These are phyloP conservation scores for Cladobotryum protrusum DNA, from an alignment of 2,329 filamentous ascomycete genomes.

Conservation along the genomic window DNA sequence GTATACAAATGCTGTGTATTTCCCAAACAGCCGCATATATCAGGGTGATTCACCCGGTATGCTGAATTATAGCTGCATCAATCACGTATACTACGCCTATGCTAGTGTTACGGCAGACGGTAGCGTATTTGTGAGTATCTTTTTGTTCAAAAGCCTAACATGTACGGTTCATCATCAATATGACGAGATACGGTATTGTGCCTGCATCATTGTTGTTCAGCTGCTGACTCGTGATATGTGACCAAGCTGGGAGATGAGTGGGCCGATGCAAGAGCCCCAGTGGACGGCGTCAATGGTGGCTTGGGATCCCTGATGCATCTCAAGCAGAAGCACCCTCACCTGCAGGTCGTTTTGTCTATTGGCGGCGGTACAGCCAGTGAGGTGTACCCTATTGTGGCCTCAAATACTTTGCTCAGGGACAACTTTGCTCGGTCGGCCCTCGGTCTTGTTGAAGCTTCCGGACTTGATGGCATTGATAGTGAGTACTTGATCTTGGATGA, in stretches of 20 bases:
- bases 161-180: no score
- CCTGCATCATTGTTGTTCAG: slow-evolving; percentile 6
- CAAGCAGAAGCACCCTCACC: slow-evolving; percentile 62
- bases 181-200: slow-evolving; percentile 1
- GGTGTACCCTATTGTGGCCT: slow-evolving; percentile 62
- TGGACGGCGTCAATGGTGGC: slow-evolving; percentile 65
- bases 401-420: slow-evolving; percentile 52
- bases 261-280: slow-evolving; percentile 65
- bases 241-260: slow-evolving; percentile 69
- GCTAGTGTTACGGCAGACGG: slow-evolving; percentile 68
- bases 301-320: slow-evolving; percentile 67
- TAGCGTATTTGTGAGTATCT: slow-evolving; percentile 61
- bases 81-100: slow-evolving; percentile 79
- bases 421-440: slow-evolving; percentile 65
- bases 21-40: slow-evolving; percentile 73
- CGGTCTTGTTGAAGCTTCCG: slow-evolving; percentile 62
- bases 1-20: slow-evolving; percentile 73
- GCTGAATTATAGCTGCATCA: slow-evolving; percentile 69
- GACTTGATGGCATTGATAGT: slow-evolving; percentile 63
- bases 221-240: slow-evolving; percentile 21
- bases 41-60: slow-evolving; percentile 65
- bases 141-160: not conserved
- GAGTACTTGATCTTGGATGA: slow-evolving; percentile 15
- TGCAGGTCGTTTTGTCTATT: slow-evolving; percentile 72
- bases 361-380: slow-evolving; percentile 62